Percentiles rank a stretch among this genome's conserved stretches.
phyloP scores from a whole-genome alignment of 2,329 filamentous ascomycete genomes.

The Nigrospora oryzae region DNA sequence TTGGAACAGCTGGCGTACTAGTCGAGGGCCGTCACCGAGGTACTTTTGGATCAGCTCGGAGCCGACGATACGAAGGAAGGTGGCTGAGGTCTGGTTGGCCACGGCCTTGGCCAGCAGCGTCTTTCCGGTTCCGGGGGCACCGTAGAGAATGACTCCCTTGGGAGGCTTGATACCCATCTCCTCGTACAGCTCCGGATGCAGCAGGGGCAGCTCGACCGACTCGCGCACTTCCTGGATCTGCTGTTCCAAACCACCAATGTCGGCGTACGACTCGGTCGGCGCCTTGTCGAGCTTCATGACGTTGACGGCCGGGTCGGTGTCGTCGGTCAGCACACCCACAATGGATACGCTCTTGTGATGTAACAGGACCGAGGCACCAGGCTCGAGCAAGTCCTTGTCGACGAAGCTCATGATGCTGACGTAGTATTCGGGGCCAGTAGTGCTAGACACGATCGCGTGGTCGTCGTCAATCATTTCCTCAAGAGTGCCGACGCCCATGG shows the following conservation, averaged over 20 bases:
- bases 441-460: slow-evolving; percentile 96
- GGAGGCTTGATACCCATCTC: slow-evolving; percentile 99
- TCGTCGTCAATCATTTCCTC: slow-evolving; percentile 99
- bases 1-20: slow-evolving; percentile 94
- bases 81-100: slow-evolving; percentile 97
- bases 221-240: slow-evolving; percentile 98
- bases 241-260: slow-evolving; percentile 90
- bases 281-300: slow-evolving; percentile 99
- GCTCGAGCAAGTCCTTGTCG: slow-evolving; percentile 95
- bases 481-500: slow-evolving; percentile 95
- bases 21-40: slow-evolving; percentile 85
- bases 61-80: slow-evolving; percentile 93
- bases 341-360: slow-evolving; percentile 98
- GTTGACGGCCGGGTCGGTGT: slow-evolving; percentile 88
- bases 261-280: slow-evolving; percentile 94
- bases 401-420: slow-evolving; percentile 99
- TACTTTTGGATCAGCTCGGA: slow-evolving; percentile 99
- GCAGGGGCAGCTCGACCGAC: slow-evolving; percentile 87
- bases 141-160: slow-evolving; percentile 98
- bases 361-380: slow-evolving; percentile 86
- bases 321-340: slow-evolving; percentile 92
- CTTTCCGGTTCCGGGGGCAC: slow-evolving; percentile 94
- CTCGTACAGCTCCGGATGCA: slow-evolving; percentile 96
- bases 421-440: slow-evolving; percentile 96
- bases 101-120: slow-evolving; percentile 94